Percentiles rank a stretch among this genome's conserved stretches.
Evolutionary conservation across 164 flowering plant species (phyloP).

Genomic region (Litsea cubeba): DNA sequence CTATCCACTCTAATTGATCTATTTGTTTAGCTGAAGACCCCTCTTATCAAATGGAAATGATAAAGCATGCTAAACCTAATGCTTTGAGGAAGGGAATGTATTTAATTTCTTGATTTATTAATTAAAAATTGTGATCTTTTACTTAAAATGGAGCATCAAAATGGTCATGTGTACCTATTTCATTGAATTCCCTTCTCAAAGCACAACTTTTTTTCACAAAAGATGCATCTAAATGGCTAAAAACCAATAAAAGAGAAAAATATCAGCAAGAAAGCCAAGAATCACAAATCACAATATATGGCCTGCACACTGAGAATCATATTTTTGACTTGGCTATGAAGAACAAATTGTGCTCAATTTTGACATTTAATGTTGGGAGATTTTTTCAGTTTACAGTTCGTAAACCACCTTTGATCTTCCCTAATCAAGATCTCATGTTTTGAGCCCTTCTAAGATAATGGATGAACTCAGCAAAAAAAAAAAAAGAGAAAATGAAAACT

Average conservation of each 20-base stretch:
- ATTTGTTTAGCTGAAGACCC: too few species aligned
- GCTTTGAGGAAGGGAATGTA: background rate
- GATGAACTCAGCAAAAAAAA: too few species aligned
- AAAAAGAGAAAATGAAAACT: background rate
- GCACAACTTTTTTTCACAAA: background rate
- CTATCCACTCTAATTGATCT: too few species aligned
- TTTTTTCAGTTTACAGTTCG: background rate
- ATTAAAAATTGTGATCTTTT: background rate
- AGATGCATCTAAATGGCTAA: background rate
- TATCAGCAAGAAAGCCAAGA: background rate
- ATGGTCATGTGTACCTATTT: background rate
- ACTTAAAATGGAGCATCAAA: background rate
- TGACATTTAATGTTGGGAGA: background rate
- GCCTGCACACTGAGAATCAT: background rate
- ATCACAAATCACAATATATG: background rate
- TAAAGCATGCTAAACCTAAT: background rate
- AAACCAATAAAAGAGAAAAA: background rate
- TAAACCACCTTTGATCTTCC: background rate
- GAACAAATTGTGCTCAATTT: background rate
- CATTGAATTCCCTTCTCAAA: background rate
- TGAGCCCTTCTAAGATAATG: background rate
- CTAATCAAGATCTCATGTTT: background rate
- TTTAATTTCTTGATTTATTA: background rate
- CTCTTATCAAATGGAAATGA: background rate
- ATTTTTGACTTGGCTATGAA: background rate